Percentiles rank a stretch among this genome's conserved stretches.
These are phyloP conservation scores for Protomyces macrosporus DNA, from an alignment of 1,139 yeast species.

Conservation along the genomic window DNA sequence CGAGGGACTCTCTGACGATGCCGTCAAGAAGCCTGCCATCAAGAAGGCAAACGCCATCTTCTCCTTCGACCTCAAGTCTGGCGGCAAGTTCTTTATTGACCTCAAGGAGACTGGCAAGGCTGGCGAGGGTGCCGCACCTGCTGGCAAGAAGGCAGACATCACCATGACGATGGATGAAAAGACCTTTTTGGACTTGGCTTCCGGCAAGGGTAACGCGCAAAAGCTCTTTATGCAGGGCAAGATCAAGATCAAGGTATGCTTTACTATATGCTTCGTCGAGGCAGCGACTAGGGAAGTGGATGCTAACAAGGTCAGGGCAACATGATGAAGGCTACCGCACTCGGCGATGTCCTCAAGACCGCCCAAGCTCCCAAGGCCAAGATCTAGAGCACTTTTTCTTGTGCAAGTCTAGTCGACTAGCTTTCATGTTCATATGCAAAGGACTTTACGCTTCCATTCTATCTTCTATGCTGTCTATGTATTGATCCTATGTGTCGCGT, in stretches of 20 bases:
- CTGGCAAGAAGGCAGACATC: constrained; percentile 55
- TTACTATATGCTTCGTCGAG: not conserved
- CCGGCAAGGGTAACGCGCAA: constrained; percentile 77
- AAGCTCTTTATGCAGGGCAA: constrained; percentile 76
- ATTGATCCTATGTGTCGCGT: not conserved
- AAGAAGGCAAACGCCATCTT: constrained; percentile 56
- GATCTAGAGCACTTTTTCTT: constrained; percentile 3
- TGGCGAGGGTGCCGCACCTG: constrained; percentile 43
- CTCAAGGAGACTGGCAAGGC: constrained; percentile 59
- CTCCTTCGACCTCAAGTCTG: constrained; percentile 52
- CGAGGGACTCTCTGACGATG: constrained; percentile 17
- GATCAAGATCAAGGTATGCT: constrained; percentile 50
- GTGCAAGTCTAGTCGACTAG: not conserved
- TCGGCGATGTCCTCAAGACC: constrained; percentile 24
- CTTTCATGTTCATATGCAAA: not conserved
- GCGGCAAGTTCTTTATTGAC: constrained; percentile 35
- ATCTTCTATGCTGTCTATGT: not conserved
- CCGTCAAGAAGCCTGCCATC: constrained; percentile 31
- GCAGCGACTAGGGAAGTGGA: not conserved
- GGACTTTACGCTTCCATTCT: no score
- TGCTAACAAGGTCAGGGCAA: constrained; percentile 4
- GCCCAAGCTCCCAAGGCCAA: constrained; percentile 19
- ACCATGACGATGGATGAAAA: constrained; percentile 58
- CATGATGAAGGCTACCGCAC: constrained; percentile 26
- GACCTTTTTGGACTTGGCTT: constrained; percentile 58